Evolutionary conservation across 805 yeast species (phyloP).

Genomic region (Lipomyces spencermartinsiae): DNA sequence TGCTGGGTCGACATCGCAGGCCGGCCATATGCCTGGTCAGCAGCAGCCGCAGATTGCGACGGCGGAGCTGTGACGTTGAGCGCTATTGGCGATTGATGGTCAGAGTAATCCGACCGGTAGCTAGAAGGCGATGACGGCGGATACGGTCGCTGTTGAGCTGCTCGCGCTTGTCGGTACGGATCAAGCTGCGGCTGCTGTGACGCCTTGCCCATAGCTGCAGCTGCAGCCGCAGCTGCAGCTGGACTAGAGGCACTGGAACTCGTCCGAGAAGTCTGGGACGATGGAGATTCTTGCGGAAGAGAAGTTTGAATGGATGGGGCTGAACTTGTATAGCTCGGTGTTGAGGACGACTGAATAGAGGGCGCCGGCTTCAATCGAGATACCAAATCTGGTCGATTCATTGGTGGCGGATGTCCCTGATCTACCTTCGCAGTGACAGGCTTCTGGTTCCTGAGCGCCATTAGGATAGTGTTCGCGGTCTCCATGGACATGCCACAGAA

Average conservation of each 20-base stretch:
- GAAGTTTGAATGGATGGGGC: conserved; percentile 4
- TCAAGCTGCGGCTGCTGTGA: background rate
- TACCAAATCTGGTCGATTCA: conserved; percentile 1
- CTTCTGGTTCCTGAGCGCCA: conserved; percentile 55
- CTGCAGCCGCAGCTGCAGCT: conserved; percentile 22
- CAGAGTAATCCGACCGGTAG: conserved; percentile 7
- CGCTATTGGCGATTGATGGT: conserved; percentile 40
- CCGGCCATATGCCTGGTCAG: background rate
- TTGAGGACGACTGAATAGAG: background rate
- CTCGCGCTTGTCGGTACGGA: background rate
- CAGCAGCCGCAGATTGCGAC: background rate
- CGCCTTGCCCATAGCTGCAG: conserved; percentile 10
- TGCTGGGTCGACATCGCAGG: background rate
- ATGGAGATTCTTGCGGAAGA: background rate
- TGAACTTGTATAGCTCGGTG: background rate
- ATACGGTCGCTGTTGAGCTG: conserved; percentile 15
- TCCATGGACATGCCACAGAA: conserved; percentile 99
- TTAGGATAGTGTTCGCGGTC: conserved; percentile 86
- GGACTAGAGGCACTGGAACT: background rate
- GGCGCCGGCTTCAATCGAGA: conserved; percentile 5
- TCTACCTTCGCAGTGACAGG: conserved; percentile 10
- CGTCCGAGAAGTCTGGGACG: background rate
- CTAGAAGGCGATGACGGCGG: conserved; percentile 5
- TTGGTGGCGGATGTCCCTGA: conserved; percentile 11
- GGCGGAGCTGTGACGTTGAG: background rate